Evolutionary conservation across 495 filamentous ascomycete genomes (phyloP), one percentile per base, ranked within the genome.

Genomic region (Daldinia loculata): DNA sequence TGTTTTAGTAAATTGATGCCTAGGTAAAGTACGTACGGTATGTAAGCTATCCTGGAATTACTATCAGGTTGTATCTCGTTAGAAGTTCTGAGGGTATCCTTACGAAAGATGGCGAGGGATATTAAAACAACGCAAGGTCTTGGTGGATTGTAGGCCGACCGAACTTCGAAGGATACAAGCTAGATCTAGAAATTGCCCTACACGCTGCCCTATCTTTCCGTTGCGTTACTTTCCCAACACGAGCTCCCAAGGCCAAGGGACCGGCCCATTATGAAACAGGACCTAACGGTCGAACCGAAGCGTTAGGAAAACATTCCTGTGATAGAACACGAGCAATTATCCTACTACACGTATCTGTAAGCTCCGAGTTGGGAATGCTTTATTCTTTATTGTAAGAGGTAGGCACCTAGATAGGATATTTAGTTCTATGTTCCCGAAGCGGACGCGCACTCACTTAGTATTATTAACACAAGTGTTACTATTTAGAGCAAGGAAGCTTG

Each of bases 161-260:
- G 0, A 34, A 3, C 15, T n/a, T 7, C 38, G 15, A 41, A 41
- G 38, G 4, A 41, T 15, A n/a, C 15, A 41, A 41, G 3, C 9
- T 12, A 34, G 32, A 34, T 34, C 27, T 12, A 34, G 0, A 12
- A 12, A 12, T 34, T 19, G n/a, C 52, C 29, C 52, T 32, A 30
- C 27, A 56, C 32, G 14, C n/a, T 53, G 15, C 51, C 34, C 48
- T 29, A 19, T 56, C 48, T 32, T 15, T 63, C 51, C 34, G 32
- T 66, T 59, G 55, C 39, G 24, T 32, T 58, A 41, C 45, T 38
- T 32, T 67, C 41, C 45, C 36, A 67, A 34, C 11, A 32, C 29
- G 22, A 53, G 48, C 26, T 38, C 50, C 65, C 65, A 56, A 38
- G 58, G 22, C 63, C 63, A 38, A 60, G 56, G 63, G 22, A 30